Evolutionary conservation across 306 rosid genomes (phyloP).

Genomic region (Pyrus communis): DNA sequence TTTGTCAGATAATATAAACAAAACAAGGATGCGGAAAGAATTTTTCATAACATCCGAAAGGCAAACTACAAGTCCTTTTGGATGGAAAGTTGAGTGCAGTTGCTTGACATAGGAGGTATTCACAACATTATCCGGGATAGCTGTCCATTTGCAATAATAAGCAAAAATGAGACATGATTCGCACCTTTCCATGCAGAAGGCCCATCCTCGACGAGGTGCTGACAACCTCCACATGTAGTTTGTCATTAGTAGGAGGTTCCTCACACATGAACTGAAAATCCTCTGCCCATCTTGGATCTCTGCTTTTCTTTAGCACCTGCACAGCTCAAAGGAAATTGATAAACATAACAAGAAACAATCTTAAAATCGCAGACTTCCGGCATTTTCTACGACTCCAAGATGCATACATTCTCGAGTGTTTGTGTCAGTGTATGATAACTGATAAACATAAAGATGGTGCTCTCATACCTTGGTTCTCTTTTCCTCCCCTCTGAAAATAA

Average conservation of each 20-base stretch:
- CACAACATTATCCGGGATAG: not conserved
- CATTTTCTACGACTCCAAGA: not conserved
- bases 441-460: not conserved
- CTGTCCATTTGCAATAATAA: not conserved
- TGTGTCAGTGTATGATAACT: not conserved
- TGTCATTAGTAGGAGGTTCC: constrained; percentile 70
- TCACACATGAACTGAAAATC: constrained; percentile 63
- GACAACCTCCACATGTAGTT: constrained; percentile 67
- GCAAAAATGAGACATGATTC: not conserved
- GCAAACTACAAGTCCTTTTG: not conserved
- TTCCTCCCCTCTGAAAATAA: constrained; percentile 73
- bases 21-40: not conserved
- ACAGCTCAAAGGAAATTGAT: constrained; percentile 3
- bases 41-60: not conserved
- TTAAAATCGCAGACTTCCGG: not conserved
- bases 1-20: not conserved
- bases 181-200: constrained; percentile 70
- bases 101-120: not conserved
- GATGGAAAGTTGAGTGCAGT: not conserved
- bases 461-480: constrained; percentile 66
- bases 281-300: constrained; percentile 94
- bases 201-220: constrained; percentile 71
- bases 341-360: not conserved
- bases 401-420: not conserved
- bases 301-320: constrained; percentile 61